Evolutionary conservation across 2,329 filamentous ascomycete genomes (phyloP), one percentile per base, ranked within the genome.

Genomic region (Venturia aucupariae): DNA sequence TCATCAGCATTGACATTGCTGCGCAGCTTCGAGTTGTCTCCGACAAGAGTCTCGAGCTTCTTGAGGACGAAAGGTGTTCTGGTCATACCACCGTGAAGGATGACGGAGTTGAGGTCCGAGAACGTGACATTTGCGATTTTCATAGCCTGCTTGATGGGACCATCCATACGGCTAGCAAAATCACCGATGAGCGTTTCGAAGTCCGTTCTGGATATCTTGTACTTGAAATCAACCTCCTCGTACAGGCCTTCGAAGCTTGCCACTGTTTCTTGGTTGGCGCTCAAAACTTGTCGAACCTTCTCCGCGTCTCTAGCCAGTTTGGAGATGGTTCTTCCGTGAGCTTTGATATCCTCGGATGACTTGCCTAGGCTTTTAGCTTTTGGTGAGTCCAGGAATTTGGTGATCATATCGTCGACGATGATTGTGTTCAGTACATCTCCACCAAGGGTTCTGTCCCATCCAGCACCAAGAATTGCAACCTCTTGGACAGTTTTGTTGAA

Each of bases 401-500:
- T 78, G 65, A 97, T 80, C 85, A 97, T 96, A 73, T 97, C 88
- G 68, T 96, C 86, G 61, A 96, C 82, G 69, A 99, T 91, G 66
- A 96, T 80, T 65, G 89, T 84, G 75, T 97, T 99, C 67, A 99
- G 82, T 41, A 88, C 82, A 73, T 99, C 93, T 64, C 94, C 94
- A 66, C 94, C 94, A 22, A 99, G 86, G 3, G 88, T 90, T 71
- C 86, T 85, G 72, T 99, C 94, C 90, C 90, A 99, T 66, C 90
- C 91, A 69, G 84, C 84, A 65, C 93, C 92, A 55, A 97, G 71
- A 44, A 96, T 90, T 67, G 91, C 86, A n/a, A 97, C 88, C 75
- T 99, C 94, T 74, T 97, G 94, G 39, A 99, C 79, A 1, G 92
- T 97, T 84, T 97, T 97, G 82, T 97, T 97, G 80, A 85, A 93